Evolutionary conservation across 768 basidiomycete genomes (phyloP), one percentile per base, ranked within the genome.

Genomic region (Vishniacozyma victoriae): DNA sequence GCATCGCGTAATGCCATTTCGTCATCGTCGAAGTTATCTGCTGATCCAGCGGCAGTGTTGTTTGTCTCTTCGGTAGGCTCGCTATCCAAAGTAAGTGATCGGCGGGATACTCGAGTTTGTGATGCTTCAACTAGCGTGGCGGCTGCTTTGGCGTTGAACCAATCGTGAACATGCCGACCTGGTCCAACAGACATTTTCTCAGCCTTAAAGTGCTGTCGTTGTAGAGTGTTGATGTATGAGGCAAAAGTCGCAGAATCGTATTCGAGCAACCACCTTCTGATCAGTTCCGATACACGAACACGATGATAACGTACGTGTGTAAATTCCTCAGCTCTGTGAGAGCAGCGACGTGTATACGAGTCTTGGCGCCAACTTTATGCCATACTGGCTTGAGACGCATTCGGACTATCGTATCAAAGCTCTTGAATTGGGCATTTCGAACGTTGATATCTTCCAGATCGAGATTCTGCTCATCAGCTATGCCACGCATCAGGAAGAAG

Each of bases 331-430:
- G 77, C 1, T 83, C 85, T 0, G 85, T 82, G 15, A 99, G 79
- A 67, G 97, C 93, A 42, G 77, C 80, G 7, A 96, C 89, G 11
- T 97, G 80, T 52, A 91, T 87, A 59, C 87, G 90, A 4, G 92
- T 97, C 52, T 81, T 84, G 1, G 87, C 83, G 0, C 90, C 90
- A 22, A 93, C 92, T 73, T 90, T 88, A 71, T 97, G 91, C 93
- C 95, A 97, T 5, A 95, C 85, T 0, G 90, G 79, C 69, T 95
- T 89, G 6, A 97, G 79, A 62, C 92, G 89, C 25, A 81, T 80
- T 3, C 92, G 81, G 2, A 96, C 90, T 41, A 93, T 78, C 16
- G 79, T 74, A 63, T 96, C 92, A 62, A 97, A 99, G 1, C 86
- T 88, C 26, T 82, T 82, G 71, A 96, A 97, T 60, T 96, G 91